These are phyloP conservation scores for Ceratobasidium theobromae DNA, from an alignment of 1,284 basidiomycete species.

Conservation along the genomic window DNA sequence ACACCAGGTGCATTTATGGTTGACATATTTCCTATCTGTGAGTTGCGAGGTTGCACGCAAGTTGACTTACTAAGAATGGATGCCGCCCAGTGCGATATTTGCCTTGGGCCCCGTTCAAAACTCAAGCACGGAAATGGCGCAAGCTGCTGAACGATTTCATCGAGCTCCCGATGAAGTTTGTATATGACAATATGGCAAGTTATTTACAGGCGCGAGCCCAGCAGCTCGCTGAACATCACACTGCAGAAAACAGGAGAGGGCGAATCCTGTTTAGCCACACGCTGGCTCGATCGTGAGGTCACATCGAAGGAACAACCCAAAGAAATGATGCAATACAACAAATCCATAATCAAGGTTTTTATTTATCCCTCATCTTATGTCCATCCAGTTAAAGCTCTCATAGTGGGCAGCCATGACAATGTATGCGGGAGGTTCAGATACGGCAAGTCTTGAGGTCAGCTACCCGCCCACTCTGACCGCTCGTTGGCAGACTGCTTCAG, in stretches of 20 bases:
- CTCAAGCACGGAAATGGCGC: background rate
- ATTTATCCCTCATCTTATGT: too few relatives aligned
- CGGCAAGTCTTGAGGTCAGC: background rate
- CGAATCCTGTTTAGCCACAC: background rate
- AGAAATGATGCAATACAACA: background rate
- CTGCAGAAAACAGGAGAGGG: background rate
- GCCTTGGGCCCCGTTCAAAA: conserved; percentile 20
- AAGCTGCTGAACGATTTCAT: background rate
- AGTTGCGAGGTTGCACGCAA: too few relatives aligned
- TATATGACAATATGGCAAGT: background rate
- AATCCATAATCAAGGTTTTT: background rate
- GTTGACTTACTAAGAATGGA: too few relatives aligned
- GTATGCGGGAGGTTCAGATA: conserved; percentile 9
- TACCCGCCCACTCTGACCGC: background rate
- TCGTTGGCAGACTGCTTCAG: conserved; percentile 2
- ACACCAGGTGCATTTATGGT: conserved; percentile 4
- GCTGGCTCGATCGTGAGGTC: conserved; percentile 7
- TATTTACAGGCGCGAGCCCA: background rate
- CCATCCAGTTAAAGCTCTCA: too few relatives aligned
- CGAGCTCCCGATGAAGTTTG: background rate
- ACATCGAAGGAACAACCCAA: background rate
- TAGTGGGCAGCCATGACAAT: conserved; percentile 7
- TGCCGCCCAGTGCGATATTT: conserved; percentile 19
- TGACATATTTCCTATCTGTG: background rate
- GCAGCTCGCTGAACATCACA: background rate